Base-by-base conservation (phyloP, 1,284 basidiomycete species). In the Sanguinoderma infundibulare region DNA sequence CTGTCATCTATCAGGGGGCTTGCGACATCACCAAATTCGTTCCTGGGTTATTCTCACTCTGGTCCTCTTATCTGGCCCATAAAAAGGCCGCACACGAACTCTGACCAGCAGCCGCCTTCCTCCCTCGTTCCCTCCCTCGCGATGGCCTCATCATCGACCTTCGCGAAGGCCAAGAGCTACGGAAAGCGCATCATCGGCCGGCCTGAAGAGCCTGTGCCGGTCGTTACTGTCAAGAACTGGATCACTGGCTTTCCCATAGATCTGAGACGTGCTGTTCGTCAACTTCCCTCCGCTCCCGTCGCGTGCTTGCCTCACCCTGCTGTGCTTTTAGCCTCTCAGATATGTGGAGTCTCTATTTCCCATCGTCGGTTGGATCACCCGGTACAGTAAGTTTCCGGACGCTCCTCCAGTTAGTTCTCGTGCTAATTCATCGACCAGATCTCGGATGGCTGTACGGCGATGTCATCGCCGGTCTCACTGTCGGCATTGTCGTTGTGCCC, bases 401-500 rank as follows among this genome's bases (percentile, higher is more conserved):
- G 6, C 7, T 14, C 7, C n/a, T 35, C 5, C 32, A 17, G 6
- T 35, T 2, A 2, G 1, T 20, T 4, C 10, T 14, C 30, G 32
- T 35, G 1, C 4, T 51, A 8, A 51, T 6, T 5, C 12, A 14
- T n/a, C 32, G 17, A 24, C 32, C 14, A 90, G 90, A 94, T 74
- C 60, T 86, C 42, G 87, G 85, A 34, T 93, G 91, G 91, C 72
- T 89, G 4, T 82, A 82, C 22, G 90, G 95, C 52, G 95, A 98
- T 77, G 72, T 96, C 32, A 87, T 98, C 67, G 95, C 95, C 58
- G 91, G 95, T 58, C 77, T 97, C 50, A 98, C 95, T 0, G 94
- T 97, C 63, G 95, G 95, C 39, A 89, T 96, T 68, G 95, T 98
- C 6, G 80, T 96, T 28, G 94, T 97, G 9, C 95, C 95, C 0